Percentiles rank a stretch among this genome's conserved stretches.
These are phyloP conservation scores for Malassezia psittaci DNA, from an alignment of 1,284 basidiomycete species.

Conservation along the genomic window DNA sequence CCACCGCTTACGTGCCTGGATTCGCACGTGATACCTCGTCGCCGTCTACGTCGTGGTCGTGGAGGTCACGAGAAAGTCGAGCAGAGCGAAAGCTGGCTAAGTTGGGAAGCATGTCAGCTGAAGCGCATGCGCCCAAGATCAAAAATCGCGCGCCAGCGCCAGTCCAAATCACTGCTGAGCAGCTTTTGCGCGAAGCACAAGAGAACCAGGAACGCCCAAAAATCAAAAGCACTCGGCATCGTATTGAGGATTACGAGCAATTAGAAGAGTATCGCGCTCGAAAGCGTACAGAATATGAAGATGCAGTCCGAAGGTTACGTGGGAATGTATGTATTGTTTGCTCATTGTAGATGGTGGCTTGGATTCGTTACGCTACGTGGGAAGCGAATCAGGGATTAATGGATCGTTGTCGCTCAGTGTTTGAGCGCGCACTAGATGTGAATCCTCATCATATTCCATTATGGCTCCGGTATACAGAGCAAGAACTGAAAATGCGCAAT, in stretches of 20 bases:
- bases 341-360: constrained; percentile 32
- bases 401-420: constrained; percentile 66
- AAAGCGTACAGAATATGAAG: constrained; percentile 93
- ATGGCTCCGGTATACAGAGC: constrained; percentile 95
- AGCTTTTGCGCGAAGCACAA: constrained; percentile 92
- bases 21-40: neutral
- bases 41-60: neutral
- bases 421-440: constrained; percentile 90
- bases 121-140: constrained; percentile 56
- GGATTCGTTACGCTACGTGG: constrained; percentile 59
- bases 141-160: constrained; percentile 89
- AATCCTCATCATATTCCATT: constrained; percentile 77
- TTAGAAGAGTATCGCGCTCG: constrained; percentile 87
- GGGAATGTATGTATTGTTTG: constrained; percentile 61
- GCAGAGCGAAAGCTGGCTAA: too few relatives aligned
- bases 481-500: constrained; percentile 92
- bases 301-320: constrained; percentile 78
- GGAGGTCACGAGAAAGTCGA: neutral
- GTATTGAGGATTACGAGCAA: constrained; percentile 90
- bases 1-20: too few relatives aligned
- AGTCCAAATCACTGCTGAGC: constrained; percentile 94
- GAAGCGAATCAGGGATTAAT: constrained; percentile 87
- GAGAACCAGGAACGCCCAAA: constrained; percentile 87
- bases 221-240: constrained; percentile 47
- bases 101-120: constrained; percentile 3